A percentile compares a stretch with the other conserved stretches of the same genome.
phyloP scores from a whole-genome alignment of 2,329 filamentous ascomycete genomes.

The Cordyceps javanica region DNA sequence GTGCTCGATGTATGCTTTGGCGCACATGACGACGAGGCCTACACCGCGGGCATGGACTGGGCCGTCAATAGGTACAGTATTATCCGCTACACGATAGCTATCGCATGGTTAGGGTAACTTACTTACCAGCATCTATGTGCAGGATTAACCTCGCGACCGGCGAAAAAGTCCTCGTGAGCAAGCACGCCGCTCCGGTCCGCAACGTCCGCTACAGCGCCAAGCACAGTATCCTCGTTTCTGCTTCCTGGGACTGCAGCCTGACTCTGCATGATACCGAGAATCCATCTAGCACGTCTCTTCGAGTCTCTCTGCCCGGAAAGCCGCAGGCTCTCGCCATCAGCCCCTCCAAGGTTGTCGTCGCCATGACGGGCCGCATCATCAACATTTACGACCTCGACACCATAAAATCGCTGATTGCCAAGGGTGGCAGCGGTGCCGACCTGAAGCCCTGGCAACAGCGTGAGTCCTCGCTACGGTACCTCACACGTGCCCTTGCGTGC shows the following conservation, averaged over 20 bases:
- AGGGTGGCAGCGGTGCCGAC: slow-evolving; percentile 35
- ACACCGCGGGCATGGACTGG: slow-evolving; percentile 80
- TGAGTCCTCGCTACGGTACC: slow-evolving; percentile 92
- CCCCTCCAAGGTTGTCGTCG: slow-evolving; percentile 78
- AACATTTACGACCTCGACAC: slow-evolving; percentile 86
- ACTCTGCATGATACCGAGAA: slow-evolving; percentile 68
- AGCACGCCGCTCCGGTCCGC: slow-evolving; percentile 73
- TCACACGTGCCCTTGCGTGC: slow-evolving; percentile 86
- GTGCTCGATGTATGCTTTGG: slow-evolving; percentile 92
- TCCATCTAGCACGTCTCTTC: slow-evolving; percentile 49
- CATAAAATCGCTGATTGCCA: slow-evolving; percentile 49
- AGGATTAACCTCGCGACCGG: slow-evolving; percentile 65
- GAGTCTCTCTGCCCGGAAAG: slow-evolving; percentile 71
- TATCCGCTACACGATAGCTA: no score
- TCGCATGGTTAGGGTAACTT: background rate
- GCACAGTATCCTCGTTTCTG: slow-evolving; percentile 75
- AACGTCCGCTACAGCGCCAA: slow-evolving; percentile 74
- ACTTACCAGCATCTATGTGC: background rate
- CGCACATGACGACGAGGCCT: slow-evolving; percentile 73
- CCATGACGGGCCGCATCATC: slow-evolving; percentile 89
- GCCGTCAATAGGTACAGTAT: slow-evolving; percentile 63
- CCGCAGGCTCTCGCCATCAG: slow-evolving; percentile 80
- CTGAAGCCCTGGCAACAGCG: slow-evolving; percentile 85
- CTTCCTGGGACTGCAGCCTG: slow-evolving; percentile 88
- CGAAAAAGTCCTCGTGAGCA: slow-evolving; percentile 68